Conservation (phyloP, 148 eudicot species). For the Rhododendron griersonianum region DNA sequence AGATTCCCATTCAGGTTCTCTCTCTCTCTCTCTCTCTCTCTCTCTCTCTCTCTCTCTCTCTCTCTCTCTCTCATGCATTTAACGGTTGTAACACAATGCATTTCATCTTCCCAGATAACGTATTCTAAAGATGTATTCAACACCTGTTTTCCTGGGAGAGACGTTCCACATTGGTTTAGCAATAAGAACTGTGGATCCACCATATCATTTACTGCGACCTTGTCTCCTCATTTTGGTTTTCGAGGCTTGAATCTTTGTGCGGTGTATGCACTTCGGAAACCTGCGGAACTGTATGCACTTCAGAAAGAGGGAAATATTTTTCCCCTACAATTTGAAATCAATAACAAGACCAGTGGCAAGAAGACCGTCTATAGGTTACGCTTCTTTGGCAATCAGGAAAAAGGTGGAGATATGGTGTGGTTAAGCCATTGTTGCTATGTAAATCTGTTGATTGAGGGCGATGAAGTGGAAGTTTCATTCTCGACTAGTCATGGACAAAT, state of each 20-base stretch:
- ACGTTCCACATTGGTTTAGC: neutral
- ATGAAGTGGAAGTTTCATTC: neutral
- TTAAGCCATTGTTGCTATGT: neutral
- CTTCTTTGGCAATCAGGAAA: neutral
- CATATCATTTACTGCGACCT: neutral
- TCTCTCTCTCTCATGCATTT: too few species aligned
- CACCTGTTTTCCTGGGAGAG: neutral
- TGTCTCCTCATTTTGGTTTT: neutral
- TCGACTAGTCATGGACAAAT: neutral
- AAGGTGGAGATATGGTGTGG: neutral
- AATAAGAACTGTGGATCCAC: neutral
- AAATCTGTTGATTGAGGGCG: neutral
- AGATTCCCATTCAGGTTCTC: neutral
- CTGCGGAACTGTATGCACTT: neutral
- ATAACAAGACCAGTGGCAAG: neutral
- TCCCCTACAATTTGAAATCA: neutral
- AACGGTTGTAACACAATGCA: neutral
- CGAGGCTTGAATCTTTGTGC: neutral
- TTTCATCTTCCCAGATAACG: neutral
- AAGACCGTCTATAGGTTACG: neutral
- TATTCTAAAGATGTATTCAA: fast-evolving
- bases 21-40: neutral
- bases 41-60: neutral
- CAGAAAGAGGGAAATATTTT: neutral
- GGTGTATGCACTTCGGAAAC: neutral